Evolutionary conservation across 345 rosid genomes (phyloP).

Genomic region (Clarkia xantiana): DNA sequence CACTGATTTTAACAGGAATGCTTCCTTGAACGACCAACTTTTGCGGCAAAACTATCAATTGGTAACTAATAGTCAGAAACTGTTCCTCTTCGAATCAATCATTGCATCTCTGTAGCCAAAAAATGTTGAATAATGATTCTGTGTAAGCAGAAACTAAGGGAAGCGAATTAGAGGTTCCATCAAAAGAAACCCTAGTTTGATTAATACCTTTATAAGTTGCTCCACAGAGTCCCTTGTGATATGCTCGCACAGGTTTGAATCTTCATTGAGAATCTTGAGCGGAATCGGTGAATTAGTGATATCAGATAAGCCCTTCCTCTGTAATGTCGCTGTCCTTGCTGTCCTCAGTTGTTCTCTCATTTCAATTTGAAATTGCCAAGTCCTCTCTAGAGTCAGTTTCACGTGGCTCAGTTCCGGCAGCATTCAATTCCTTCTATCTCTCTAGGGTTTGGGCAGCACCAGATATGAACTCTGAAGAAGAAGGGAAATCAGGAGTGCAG

Average conservation of each 20-base stretch:
- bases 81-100: no score
- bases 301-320: slow-evolving; percentile 10
- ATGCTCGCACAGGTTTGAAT: slow-evolving; percentile 15
- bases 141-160: no score
- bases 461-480: not conserved
- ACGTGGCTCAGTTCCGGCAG: no score
- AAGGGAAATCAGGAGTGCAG: not conserved
- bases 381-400: not conserved
- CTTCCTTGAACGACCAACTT: no score
- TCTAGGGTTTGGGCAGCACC: no score
- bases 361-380: not conserved
- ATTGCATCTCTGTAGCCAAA: no score
- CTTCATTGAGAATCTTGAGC: slow-evolving; percentile 5
- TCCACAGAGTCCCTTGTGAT: slow-evolving; percentile 16
- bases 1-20: not conserved
- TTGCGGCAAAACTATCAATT: no score
- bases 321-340: not conserved
- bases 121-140: no score
- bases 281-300: slow-evolving; percentile 5
- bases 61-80: no score
- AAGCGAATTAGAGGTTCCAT: no score
- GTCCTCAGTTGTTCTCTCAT: slow-evolving; percentile 5
- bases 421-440: no score
- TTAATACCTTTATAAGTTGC: slow-evolving; percentile 34
- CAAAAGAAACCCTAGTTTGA: not conserved